Evolutionary conservation across 1,284 basidiomycete species (phyloP).

Genomic region (Ceratobasidium papillatum): DNA sequence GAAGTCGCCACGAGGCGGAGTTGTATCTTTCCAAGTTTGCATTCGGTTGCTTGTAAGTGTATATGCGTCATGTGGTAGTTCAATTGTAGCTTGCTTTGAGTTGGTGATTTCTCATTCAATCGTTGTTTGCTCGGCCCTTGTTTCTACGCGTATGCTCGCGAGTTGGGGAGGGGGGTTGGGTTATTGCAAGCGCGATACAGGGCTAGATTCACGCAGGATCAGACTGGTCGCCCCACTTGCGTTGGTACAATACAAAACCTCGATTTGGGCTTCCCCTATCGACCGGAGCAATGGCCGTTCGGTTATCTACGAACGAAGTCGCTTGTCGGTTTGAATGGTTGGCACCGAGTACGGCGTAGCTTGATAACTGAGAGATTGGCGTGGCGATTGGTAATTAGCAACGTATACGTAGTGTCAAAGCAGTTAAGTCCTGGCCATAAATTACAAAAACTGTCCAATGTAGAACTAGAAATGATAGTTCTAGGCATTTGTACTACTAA

Average conservation of each 20-base stretch:
- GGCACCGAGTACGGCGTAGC: not conserved
- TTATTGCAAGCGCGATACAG: not conserved
- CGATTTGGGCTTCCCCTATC: not conserved
- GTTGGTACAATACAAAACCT: not conserved
- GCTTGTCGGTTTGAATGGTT: not conserved
- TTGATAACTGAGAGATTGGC: no score
- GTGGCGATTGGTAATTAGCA: not conserved
- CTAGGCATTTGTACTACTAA: not conserved
- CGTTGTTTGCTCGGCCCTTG: not conserved
- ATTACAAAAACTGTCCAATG: not conserved
- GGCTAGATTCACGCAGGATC: not conserved
- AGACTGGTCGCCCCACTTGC: not conserved
- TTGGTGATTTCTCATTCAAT: not conserved
- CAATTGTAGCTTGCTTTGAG: conserved; percentile 1
- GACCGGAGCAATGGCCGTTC: not conserved
- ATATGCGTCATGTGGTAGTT: conserved; percentile 32
- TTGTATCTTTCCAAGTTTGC: conserved; percentile 25
- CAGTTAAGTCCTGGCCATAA: not conserved
- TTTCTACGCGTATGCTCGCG: not conserved
- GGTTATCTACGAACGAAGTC: conserved; percentile 8
- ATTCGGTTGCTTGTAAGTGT: conserved; percentile 24
- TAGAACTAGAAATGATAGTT: no score
- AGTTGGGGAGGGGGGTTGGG: not conserved
- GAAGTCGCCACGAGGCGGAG: conserved; percentile 33
- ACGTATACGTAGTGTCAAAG: not conserved